Conservation (phyloP, 177 flowering plant genomes). For the Vitis hybrid region DNA sequence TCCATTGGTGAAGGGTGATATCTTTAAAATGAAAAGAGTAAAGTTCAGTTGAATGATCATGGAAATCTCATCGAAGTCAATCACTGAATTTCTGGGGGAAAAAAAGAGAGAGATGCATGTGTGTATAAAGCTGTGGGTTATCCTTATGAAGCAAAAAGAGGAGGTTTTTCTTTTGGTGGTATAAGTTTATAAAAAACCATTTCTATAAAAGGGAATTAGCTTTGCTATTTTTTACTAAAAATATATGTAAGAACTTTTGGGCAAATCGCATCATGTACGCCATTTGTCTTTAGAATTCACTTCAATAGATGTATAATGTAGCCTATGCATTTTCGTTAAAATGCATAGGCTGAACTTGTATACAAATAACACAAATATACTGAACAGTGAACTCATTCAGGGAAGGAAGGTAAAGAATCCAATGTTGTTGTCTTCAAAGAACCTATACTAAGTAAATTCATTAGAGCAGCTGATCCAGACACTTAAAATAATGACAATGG, state of each 20-base stretch:
- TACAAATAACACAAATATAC: too few relatives aligned
- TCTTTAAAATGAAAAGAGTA: constrained; percentile 22
- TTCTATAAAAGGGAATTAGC: constrained; percentile 7
- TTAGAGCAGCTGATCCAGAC: too few relatives aligned
- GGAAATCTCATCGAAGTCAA: constrained; percentile 2
- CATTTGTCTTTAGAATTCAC: not conserved
- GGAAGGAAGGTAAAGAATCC: too few relatives aligned
- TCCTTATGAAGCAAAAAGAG: constrained; percentile 17
- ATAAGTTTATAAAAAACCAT: constrained; percentile 3
- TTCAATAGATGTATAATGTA: not conserved
- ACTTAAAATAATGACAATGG: not conserved
- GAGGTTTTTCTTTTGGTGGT: constrained; percentile 9
- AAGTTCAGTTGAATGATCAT: constrained; percentile 3
- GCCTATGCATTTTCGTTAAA: not conserved
- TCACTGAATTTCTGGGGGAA: not conserved
- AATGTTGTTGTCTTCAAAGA: too few relatives aligned
- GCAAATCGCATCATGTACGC: not conserved
- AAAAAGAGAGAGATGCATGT: constrained; percentile 5
- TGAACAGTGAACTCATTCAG: too few relatives aligned
- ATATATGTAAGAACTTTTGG: not conserved
- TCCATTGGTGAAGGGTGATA: constrained; percentile 37
- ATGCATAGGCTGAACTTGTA: too few relatives aligned
- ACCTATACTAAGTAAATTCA: too few relatives aligned
- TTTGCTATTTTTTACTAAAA: not conserved
- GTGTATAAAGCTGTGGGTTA: constrained; percentile 38